Base-by-base conservation (phyloP, 345 rosid species). In the Conringia planisiliqua region DNA sequence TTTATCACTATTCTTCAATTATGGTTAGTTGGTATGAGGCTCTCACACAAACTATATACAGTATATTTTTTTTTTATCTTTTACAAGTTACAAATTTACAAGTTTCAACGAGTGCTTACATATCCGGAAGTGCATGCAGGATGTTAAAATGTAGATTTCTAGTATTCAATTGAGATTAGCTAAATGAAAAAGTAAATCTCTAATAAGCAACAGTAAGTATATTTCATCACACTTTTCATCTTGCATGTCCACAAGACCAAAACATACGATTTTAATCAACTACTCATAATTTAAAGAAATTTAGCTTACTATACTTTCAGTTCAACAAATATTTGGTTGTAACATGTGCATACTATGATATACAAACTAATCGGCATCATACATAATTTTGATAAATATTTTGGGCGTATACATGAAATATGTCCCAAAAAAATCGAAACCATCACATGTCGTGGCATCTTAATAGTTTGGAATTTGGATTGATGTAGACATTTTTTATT, bases 21-120 rank as follows among this genome's bases (percentile, higher is more conserved):
- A 71, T 22, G 56, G 24, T 59, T 58, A 66, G 68, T 71, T 47
- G 68, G 72, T 48, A 57, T 57, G 30, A 64, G 62, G 11, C 61
- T 76, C 61, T 69, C 66, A 13, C 24, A 22, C 5, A 29, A 57
- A 57, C 8, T 56, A 56, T n/a, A 16, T 8, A 16, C n/a, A 38
- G 4, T 56, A 27, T 65, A 74, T n/a, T 5, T 22, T n/a, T 5
- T 22, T 14, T 20, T 16, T 18, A 8, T 57, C 33, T 2, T 20
- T 7, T 32, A 32, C 35, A 32, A 6, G 8, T 7, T 32, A 32
- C 30, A 18, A 18, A 4, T 22, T 48, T 22, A 13, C 36, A 36
- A 51, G 36, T 36, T 51, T 7, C 59, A 50, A 17, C 40, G 16
- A 30, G 40, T 46, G 6, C 29, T 32, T 32, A 32, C 0, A 32